Evolutionary conservation across 352 stramenopile species (phyloP), one percentile per base, ranked within the genome.

Genomic region (Globisporangium radiosum): DNA sequence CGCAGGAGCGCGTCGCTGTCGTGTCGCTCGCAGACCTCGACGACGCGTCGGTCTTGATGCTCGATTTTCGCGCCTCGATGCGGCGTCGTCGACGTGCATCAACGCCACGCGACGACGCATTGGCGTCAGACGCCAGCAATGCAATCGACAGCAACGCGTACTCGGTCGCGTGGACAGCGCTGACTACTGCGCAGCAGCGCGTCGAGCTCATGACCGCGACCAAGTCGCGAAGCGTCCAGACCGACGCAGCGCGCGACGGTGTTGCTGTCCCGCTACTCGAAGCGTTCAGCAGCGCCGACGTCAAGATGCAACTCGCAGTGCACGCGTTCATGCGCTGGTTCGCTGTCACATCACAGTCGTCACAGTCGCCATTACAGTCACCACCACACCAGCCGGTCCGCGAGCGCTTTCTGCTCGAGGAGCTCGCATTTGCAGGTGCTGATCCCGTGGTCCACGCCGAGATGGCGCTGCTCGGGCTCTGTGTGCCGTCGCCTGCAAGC

Each of bases 321-420:
- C 69, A 72, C 39, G 61, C 69, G 15, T 89, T 89, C 54, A 76
- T 65, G 4, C 73, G 73, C 15, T 91, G 78, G 81, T 91, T 85
- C 52, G 47, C 70, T 39, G 64, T 75, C 10, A 74, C 45, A 13
- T 64, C 74, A 13, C 62, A 74, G 36, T 19, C 17, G 17, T 25
- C 25, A 25, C 25, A 25, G 25, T 25, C 25, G 25, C 25, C 25
- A 25, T 25, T 25, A 25, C 66, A 75, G 47, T 75, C 61, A n/a
- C 75, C 83, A 56, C 63, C 66, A 13, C 76, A 63, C 17, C 73
- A 83, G 58, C 62, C 67, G 15, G 67, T 85, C 49, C 78, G 81
- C 39, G 75, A 84, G 45, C 64, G 45, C 2, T 90, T 88, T 59
- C 56, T 91, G 5, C 52, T 39, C 0, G 81, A 91, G 49, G 81